phyloP scores from a whole-genome alignment of 495 filamentous ascomycete genomes.

The Staphylotrichum longicolle region DNA sequence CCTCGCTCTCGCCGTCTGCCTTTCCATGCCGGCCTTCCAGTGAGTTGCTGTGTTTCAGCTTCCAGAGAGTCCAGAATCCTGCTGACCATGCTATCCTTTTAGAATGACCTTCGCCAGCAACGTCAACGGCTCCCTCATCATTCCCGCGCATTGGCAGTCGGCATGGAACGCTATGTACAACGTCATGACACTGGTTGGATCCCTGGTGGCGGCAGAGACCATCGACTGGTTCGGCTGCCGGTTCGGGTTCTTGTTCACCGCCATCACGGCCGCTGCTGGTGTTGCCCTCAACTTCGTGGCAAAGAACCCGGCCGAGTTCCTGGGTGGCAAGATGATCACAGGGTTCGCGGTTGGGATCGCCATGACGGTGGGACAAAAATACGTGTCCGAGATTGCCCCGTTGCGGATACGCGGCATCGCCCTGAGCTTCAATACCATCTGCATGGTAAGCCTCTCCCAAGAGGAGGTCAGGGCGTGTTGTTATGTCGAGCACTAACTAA shows the following conservation, averaged over 20 bases:
- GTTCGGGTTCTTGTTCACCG: conserved; percentile 21
- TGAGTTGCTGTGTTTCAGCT: too few relatives aligned
- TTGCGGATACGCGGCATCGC: conserved; percentile 28
- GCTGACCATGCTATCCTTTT: not conserved
- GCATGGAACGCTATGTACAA: conserved; percentile 35
- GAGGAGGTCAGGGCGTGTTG: too few relatives aligned
- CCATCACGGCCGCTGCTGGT: not conserved
- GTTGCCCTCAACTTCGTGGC: conserved; percentile 15
- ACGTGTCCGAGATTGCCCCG: conserved; percentile 33
- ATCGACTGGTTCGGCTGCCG: conserved; percentile 29
- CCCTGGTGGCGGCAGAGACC: conserved; percentile 26
- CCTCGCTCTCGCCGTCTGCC: too few relatives aligned
- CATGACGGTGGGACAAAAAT: conserved; percentile 31
- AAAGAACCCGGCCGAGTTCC: conserved; percentile 24
- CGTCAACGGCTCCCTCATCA: conserved; percentile 21
- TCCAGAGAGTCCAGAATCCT: too few relatives aligned
- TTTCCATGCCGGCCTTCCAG: too few relatives aligned
- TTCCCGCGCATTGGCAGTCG: conserved; percentile 34
- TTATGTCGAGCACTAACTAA: too few relatives aligned
- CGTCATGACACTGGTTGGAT: conserved; percentile 30
- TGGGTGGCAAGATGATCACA: conserved; percentile 33
- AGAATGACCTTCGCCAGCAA: conserved; percentile 20
- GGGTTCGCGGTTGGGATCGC: conserved; percentile 26
- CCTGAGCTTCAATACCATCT: conserved; percentile 25
- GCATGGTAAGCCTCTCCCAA: not conserved